A percentile compares a stretch with the other conserved stretches of the same genome.
Evolutionary conservation across 345 rosid species (phyloP).

Genomic region (Cardamine chenopodiifolia): DNA sequence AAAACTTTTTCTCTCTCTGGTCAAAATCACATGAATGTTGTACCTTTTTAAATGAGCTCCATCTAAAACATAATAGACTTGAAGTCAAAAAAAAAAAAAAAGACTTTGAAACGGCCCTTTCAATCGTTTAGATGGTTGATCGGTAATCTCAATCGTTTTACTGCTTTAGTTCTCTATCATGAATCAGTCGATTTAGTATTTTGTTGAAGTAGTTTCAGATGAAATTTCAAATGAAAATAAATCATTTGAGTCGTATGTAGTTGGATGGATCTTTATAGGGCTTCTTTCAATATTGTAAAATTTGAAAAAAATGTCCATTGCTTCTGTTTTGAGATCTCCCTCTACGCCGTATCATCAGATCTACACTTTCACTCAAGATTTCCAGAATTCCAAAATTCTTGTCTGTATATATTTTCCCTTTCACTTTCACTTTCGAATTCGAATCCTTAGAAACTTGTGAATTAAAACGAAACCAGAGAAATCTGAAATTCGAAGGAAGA

Average conservation of each 20-base stretch:
- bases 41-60: no score
- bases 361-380: conserved; percentile 11
- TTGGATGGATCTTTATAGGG: no score
- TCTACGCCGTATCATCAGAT: conserved; percentile 30
- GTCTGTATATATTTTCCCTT: not conserved
- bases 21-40: no score
- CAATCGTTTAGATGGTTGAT: no score
- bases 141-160: not conserved
- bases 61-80: no score
- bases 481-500: conserved; percentile 15
- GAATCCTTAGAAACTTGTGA: not conserved
- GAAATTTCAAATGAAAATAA: not conserved
- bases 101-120: no score
- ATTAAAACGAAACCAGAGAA: not conserved
- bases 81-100: no score
- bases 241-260: not conserved
- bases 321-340: conserved; percentile 33
- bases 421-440: no score
- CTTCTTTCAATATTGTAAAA: no score
- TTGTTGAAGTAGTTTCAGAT: not conserved
- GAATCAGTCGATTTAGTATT: not conserved
- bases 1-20: no score
- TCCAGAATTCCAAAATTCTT: not conserved
- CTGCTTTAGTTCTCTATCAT: not conserved
- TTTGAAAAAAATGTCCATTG: conserved; percentile 33